Percentiles rank a stretch among this genome's conserved stretches.
phyloP scores from a whole-genome alignment of 805 yeast species.

The Wickerhamiella kazuoi region DNA sequence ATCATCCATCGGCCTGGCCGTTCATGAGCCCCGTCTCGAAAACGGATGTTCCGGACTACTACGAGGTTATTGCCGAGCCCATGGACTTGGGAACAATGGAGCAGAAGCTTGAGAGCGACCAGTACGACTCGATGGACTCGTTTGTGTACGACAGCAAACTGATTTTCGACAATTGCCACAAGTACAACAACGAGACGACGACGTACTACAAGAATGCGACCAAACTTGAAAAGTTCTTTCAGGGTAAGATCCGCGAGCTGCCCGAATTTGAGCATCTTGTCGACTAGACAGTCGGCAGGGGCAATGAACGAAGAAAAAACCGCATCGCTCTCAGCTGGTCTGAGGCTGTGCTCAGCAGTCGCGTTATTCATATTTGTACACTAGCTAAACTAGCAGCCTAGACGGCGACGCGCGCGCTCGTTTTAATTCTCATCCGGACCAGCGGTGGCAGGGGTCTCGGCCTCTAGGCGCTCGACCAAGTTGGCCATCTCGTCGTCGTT shows the following conservation, averaged over 20 bases:
- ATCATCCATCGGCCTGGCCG: conserved; percentile 97
- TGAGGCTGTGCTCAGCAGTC: too few species aligned
- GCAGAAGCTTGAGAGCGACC: conserved; percentile 75
- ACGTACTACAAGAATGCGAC: conserved; percentile 92
- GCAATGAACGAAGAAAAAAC: too few species aligned
- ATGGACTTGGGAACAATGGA: conserved; percentile 97
- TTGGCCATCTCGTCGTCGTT: conserved; percentile 65
- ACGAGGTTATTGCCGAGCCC: conserved; percentile 91
- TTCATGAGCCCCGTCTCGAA: conserved; percentile 81
- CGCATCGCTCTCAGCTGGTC: too few species aligned
- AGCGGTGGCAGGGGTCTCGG: background rate
- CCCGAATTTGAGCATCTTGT: conserved; percentile 80
- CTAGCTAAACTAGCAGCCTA: too few species aligned
- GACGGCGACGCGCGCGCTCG: too few species aligned
- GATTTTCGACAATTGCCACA: conserved; percentile 77
- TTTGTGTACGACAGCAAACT: conserved; percentile 76
- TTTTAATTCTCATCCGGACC: background rate
- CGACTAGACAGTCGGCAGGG: too few species aligned
- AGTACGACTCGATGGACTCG: conserved; percentile 78
- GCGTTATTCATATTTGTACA: too few species aligned
- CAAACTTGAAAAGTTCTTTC: conserved; percentile 78
- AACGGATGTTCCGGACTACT: conserved; percentile 92
- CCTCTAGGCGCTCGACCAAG: conserved; percentile 50
- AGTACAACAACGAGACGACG: conserved; percentile 84
- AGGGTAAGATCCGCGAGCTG: conserved; percentile 63